These are phyloP conservation scores for Talaromyces amestolkiae DNA, from an alignment of 2,329 filamentous ascomycete species.

Conservation along the genomic window DNA sequence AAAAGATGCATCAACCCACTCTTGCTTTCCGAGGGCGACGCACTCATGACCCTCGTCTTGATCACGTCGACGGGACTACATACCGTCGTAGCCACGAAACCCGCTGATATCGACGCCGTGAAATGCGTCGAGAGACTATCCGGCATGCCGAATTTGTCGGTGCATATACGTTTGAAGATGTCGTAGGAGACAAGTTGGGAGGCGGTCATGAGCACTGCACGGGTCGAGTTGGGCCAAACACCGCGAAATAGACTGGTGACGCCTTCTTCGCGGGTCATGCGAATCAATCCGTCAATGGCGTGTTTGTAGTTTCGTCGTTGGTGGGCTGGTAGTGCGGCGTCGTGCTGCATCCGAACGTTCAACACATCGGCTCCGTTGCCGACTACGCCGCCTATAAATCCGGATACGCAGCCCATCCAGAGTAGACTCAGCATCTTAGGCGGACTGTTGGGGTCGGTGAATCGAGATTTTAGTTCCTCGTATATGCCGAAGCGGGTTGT, in stretches of 20 bases:
- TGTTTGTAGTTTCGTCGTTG: conserved; percentile 85
- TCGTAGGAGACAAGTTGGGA: conserved; percentile 65
- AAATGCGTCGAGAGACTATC: conserved; percentile 63
- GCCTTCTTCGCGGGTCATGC: conserved; percentile 87
- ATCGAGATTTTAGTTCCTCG: conserved; percentile 79
- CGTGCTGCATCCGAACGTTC: conserved; percentile 98
- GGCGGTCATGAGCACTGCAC: conserved; percentile 65
- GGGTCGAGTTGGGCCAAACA: conserved; percentile 61
- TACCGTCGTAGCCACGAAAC: conserved; percentile 66
- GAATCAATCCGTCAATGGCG: conserved; percentile 78
- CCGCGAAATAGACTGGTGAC: conserved; percentile 72
- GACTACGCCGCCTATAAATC: conserved; percentile 81
- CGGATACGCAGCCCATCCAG: conserved; percentile 76
- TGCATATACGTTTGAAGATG: conserved; percentile 58
- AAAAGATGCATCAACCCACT: conserved; percentile 50
- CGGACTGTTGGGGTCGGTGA: conserved; percentile 52
- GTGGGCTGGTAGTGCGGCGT: conserved; percentile 68
- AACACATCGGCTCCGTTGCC: conserved; percentile 95
- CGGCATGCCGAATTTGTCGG: conserved; percentile 51
- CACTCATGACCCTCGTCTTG: conserved; percentile 65
- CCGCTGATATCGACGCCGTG: conserved; percentile 59
- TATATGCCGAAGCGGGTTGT: conserved; percentile 96
- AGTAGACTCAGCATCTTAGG: conserved; percentile 76
- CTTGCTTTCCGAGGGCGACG: conserved; percentile 42
- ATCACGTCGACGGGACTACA: conserved; percentile 66